Percentiles rank a stretch among this genome's conserved stretches.
Conservation (phyloP, 2,329 filamentous ascomycete genomes). For the Pseudocercospora macadamiae region DNA sequence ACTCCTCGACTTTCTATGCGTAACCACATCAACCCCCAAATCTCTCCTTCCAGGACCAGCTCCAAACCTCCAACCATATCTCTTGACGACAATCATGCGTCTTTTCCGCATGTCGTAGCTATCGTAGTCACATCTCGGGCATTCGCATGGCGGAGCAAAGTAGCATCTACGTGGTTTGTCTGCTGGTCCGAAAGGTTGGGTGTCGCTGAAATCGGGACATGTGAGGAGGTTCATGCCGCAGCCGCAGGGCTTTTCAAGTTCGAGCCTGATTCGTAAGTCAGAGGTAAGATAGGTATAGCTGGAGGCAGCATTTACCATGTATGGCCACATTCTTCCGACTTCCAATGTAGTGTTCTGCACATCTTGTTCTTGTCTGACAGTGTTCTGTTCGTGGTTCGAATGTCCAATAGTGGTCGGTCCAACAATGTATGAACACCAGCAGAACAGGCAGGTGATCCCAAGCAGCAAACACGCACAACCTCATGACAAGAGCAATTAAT, state of each 20-base stretch:
- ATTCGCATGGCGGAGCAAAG: constrained; percentile 27
- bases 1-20: constrained; percentile 7
- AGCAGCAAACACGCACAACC: not conserved
- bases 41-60: constrained; percentile 27
- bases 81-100: constrained; percentile 29
- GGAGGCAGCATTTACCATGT: constrained; percentile 42
- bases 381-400: not conserved
- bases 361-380: constrained; percentile 37
- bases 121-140: constrained; percentile 35
- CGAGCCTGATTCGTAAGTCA: constrained; percentile 35
- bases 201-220: constrained; percentile 42
- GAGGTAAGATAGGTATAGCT: not conserved
- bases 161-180: constrained; percentile 27
- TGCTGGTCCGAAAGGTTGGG: constrained; percentile 30
- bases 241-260: constrained; percentile 49
- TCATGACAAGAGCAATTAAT: not conserved
- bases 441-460: too few relatives aligned
- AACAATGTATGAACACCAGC: too few relatives aligned
- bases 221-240: constrained; percentile 44
- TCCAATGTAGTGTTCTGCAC: constrained; percentile 52
- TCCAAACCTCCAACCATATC: constrained; percentile 34
- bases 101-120: constrained; percentile 30
- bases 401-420: too few relatives aligned
- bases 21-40: constrained; percentile 30
- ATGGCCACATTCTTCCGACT: constrained; percentile 51